Percentiles rank a stretch among this genome's conserved stretches.
These are phyloP conservation scores for Capronia epimyces DNA, from an alignment of 2,329 filamentous ascomycete species.

Conservation along the genomic window DNA sequence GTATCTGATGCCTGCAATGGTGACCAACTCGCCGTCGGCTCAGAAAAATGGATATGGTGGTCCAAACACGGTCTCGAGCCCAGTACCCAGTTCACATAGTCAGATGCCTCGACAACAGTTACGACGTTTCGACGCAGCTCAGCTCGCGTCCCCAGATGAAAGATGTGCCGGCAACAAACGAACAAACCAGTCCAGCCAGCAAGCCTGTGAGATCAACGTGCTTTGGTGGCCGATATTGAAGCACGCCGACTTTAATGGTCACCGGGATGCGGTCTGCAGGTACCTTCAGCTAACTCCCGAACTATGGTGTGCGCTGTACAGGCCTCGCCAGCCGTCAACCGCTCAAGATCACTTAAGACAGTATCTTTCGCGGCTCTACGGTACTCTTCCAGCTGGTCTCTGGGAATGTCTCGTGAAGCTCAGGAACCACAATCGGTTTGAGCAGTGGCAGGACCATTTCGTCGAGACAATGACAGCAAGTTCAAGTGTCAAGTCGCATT, in stretches of 20 bases:
- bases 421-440: constrained; percentile 7
- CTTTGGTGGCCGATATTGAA: constrained; percentile 1
- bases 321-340: not conserved
- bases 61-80: not conserved
- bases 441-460: not conserved
- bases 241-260: constrained; percentile 3
- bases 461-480: not conserved
- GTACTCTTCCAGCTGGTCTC: constrained; percentile 8
- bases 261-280: constrained; percentile 5
- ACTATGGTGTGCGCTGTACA: constrained; percentile 12
- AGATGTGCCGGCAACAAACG: not conserved
- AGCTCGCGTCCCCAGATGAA: not conserved
- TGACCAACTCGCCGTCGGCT: too few species aligned
- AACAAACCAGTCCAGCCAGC: not conserved
- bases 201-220: not conserved
- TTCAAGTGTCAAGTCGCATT: too few species aligned
- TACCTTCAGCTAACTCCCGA: constrained; percentile 8
- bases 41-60: too few species aligned
- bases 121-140: not conserved
- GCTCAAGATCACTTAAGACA: constrained; percentile 6
- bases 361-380: constrained; percentile 9
- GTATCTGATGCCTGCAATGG: too few species aligned
- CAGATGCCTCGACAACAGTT: too few species aligned
- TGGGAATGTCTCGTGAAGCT: constrained; percentile 7
- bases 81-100: too few species aligned